Evolutionary conservation across 2,329 filamentous ascomycete genomes (phyloP).

Genomic region (Colletotrichum neosansevieriae): DNA sequence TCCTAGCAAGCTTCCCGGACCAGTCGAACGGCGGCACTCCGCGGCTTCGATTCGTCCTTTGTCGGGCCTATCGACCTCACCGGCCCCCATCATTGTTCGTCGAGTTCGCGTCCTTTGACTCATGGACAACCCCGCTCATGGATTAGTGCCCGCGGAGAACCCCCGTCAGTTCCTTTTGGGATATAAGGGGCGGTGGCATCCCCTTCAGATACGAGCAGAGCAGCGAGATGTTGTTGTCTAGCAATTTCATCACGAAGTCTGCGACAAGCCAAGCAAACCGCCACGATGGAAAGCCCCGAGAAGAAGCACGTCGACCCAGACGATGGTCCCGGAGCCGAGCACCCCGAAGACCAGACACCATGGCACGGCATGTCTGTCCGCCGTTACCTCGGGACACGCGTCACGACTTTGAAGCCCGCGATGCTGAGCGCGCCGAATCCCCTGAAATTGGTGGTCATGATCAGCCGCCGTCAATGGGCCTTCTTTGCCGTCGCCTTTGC

Average conservation of each 20-base stretch:
- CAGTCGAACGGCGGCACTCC: background rate
- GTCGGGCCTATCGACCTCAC: conserved; percentile 7
- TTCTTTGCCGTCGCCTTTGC: conserved; percentile 67
- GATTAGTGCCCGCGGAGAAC: conserved; percentile 4
- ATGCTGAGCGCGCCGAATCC: conserved; percentile 68
- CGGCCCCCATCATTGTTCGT: conserved; percentile 1
- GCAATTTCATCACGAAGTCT: background rate
- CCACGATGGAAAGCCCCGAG: conserved; percentile 22
- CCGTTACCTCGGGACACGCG: conserved; percentile 63
- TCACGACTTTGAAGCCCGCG: conserved; percentile 68
- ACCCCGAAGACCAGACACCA: conserved; percentile 51
- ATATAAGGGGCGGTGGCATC: conserved; percentile 20
- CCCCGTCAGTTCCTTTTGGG: background rate
- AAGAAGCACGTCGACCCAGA: conserved; percentile 24
- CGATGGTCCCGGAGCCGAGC: background rate
- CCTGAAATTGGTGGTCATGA: conserved; percentile 60
- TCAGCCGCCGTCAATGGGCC: conserved; percentile 64
- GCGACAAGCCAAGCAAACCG: background rate
- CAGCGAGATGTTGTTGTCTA: too few relatives aligned
- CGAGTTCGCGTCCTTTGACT: conserved; percentile 19
- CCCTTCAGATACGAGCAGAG: too few relatives aligned
- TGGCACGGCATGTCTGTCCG: conserved; percentile 62
- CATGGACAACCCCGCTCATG: conserved; percentile 24
- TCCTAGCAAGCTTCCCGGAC: background rate
- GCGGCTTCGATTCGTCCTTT: background rate